A percentile compares a stretch with the other conserved stretches of the same genome.
These are phyloP conservation scores for Microdochium bolleyi DNA, from an alignment of 2,329 filamentous ascomycete species.

Conservation along the genomic window DNA sequence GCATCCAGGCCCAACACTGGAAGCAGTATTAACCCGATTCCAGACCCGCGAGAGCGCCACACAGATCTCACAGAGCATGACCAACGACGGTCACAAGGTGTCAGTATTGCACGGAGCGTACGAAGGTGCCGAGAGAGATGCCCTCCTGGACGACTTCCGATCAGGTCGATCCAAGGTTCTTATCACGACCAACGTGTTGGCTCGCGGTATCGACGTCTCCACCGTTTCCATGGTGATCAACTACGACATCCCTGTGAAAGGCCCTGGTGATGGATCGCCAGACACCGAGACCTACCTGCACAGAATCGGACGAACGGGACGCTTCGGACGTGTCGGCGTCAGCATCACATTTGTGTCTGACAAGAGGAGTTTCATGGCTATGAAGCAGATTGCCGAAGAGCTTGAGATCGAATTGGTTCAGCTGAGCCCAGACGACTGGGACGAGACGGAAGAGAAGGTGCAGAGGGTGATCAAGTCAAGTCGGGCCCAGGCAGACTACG, in stretches of 20 bases:
- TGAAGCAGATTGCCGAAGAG: conserved; percentile 71
- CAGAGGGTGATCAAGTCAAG: conserved; percentile 73
- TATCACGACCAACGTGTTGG: conserved; percentile 94
- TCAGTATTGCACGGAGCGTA: conserved; percentile 83
- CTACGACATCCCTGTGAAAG: conserved; percentile 78
- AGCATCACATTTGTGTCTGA: conserved; percentile 93
- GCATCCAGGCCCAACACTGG: background rate
- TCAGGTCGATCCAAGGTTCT: conserved; percentile 85
- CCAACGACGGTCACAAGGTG: conserved; percentile 82
- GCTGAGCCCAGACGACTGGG: conserved; percentile 84
- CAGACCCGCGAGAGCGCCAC: conserved; percentile 80
- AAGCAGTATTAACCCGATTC: conserved; percentile 6
- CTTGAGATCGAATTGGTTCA: conserved; percentile 77
- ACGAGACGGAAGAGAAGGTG: conserved; percentile 74
- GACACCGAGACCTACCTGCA: conserved; percentile 96
- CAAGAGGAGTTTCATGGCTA: conserved; percentile 68
- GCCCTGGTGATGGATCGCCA: conserved; percentile 69
- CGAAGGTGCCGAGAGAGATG: conserved; percentile 76
- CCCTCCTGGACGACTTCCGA: conserved; percentile 80
- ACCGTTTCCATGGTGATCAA: conserved; percentile 98
- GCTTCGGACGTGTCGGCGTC: conserved; percentile 93
- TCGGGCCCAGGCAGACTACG: conserved; percentile 47
- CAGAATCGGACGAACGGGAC: conserved; percentile 92
- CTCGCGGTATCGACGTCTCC: conserved; percentile 87
- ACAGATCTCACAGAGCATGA: conserved; percentile 81